Evolutionary conservation across 2,329 filamentous ascomycete species (phyloP).

Genomic region (Alternaria sp.): DNA sequence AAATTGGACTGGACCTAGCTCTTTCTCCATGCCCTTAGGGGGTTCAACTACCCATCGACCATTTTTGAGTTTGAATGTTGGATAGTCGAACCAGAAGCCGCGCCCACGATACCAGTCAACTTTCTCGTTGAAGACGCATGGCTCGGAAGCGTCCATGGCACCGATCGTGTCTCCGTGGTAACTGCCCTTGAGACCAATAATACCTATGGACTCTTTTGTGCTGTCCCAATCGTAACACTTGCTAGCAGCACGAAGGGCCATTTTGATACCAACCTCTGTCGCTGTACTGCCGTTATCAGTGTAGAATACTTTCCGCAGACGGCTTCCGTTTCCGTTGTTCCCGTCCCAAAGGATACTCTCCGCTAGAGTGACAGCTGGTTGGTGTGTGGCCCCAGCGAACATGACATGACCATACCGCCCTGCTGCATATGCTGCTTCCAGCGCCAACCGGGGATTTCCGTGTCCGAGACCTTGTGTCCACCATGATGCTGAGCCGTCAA

Average conservation of each 20-base stretch:
- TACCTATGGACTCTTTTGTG: slow-evolving; percentile 65
- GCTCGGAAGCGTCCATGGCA: slow-evolving; percentile 85
- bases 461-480: slow-evolving; percentile 89
- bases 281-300: slow-evolving; percentile 87
- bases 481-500: slow-evolving; percentile 88
- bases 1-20: slow-evolving; percentile 55
- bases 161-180: slow-evolving; percentile 92
- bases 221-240: slow-evolving; percentile 72
- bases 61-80: slow-evolving; percentile 71
- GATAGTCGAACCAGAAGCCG: slow-evolving; percentile 84
- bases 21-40: slow-evolving; percentile 59
- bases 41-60: slow-evolving; percentile 73
- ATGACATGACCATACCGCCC: slow-evolving; percentile 89
- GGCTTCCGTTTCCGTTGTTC: slow-evolving; percentile 66
- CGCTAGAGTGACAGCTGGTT: slow-evolving; percentile 76
- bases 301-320: slow-evolving; percentile 78
- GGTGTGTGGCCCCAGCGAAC: slow-evolving; percentile 83
- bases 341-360: slow-evolving; percentile 67
- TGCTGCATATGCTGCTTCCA: slow-evolving; percentile 81
- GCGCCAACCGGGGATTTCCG: slow-evolving; percentile 73
- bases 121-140: slow-evolving; percentile 79
- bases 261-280: slow-evolving; percentile 85
- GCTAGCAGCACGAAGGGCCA: slow-evolving; percentile 77
- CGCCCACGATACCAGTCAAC: slow-evolving; percentile 86
- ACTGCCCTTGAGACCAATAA: slow-evolving; percentile 79